Base-by-base conservation (phyloP, 192 early-diverging fungal genomes). In the Gryganskiella cystojenkinii region DNA sequence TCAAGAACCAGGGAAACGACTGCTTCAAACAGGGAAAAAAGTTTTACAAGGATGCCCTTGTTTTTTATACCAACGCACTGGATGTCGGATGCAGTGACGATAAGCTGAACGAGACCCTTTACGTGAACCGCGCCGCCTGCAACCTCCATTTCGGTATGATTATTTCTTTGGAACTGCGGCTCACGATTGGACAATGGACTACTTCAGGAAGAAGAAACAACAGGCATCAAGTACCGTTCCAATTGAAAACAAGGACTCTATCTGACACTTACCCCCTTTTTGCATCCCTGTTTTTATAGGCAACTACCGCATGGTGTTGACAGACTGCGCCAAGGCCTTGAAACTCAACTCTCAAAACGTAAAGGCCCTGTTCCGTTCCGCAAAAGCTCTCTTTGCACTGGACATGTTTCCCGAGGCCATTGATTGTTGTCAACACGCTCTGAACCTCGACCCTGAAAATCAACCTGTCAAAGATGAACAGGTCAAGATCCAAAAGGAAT, bases 1-100 rank as follows among this genome's bases (percentile, higher is more conserved):
- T 97, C 64, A 99, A 98, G 82, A 90, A 92, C 52, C 95, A 98
- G 83, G 98, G 98, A 71, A 99, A 99, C 83, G 94, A 95, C 17
- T 84, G 87, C 54, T 98, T 96, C 83, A 87, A 92, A 66, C 85
- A 75, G 31, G 91, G 92, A 14, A 87, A 88, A 60, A 42, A 56
- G 5, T 64, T 78, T 35, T 98, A 89, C 82, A 71, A 85, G 42
- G 89, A 95, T 55, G 98, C 97, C 4, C 85, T 93, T 24, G 65
- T 83, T 30, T 96, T 82, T 81, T 99, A 99, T 84, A 94, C 95
- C 28, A 90, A 96, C 50, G 98, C 90, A 1, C 74, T 99, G 24
- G 90, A 82, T 51, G 90, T 82, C 56, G 89, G 86, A 20, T 92
- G 90, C 84, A 79, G 88, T 55, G 93, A 97, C 78, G 64, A 59